Percentiles rank a stretch among this genome's conserved stretches.
Evolutionary conservation across 2,329 filamentous ascomycete species (phyloP).

Genomic region (Huntiella omanensis): DNA sequence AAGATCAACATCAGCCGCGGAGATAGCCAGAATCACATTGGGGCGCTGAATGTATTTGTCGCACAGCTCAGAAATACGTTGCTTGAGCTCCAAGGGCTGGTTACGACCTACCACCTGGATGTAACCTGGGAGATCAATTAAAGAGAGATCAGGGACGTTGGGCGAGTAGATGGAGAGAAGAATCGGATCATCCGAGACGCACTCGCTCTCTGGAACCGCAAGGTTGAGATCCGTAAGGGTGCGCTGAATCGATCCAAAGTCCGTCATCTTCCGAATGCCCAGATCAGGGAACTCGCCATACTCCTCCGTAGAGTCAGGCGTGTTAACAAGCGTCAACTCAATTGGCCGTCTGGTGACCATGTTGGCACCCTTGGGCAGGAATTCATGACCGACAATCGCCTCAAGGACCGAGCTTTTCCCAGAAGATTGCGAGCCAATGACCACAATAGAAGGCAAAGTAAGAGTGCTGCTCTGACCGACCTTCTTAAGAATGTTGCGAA

Average conservation of each 20-base stretch:
- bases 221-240: conserved; percentile 89
- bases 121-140: conserved; percentile 93
- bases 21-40: conserved; percentile 93
- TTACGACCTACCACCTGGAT: conserved; percentile 89
- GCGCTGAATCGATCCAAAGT: conserved; percentile 81
- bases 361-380: conserved; percentile 91
- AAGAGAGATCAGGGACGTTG: conserved; percentile 80
- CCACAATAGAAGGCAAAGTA: conserved; percentile 90
- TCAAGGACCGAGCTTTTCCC: conserved; percentile 96
- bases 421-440: conserved; percentile 94
- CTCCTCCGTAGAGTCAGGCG: conserved; percentile 66
- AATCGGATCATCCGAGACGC: conserved; percentile 91
- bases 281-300: conserved; percentile 94
- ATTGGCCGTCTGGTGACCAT: conserved; percentile 96
- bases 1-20: conserved; percentile 88
- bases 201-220: conserved; percentile 76
- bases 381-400: conserved; percentile 93
- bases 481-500: conserved; percentile 73
- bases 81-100: conserved; percentile 78
- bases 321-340: conserved; percentile 90
- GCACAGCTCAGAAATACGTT: conserved; percentile 88
- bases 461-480: conserved; percentile 82
- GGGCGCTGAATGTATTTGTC: conserved; percentile 96
- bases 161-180: conserved; percentile 90
- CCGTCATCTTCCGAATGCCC: conserved; percentile 71